Conservation (phyloP, 2,329 filamentous ascomycete species). For the Aschersonia sp. region DNA sequence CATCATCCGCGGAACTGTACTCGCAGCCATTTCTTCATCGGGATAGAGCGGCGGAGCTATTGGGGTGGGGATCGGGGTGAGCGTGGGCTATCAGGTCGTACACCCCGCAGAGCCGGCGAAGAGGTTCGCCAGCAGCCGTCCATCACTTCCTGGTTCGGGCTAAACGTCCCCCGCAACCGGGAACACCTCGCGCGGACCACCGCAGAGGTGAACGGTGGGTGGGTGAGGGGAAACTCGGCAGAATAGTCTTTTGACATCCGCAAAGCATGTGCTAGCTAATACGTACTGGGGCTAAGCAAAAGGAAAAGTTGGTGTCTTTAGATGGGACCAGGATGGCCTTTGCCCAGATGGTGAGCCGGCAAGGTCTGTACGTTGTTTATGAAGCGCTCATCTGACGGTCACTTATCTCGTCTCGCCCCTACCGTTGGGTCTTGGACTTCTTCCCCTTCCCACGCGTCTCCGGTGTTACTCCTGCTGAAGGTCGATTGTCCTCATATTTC, state of each 20-base stretch:
- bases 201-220: background rate
- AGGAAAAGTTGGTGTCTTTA: background rate
- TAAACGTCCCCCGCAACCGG: background rate
- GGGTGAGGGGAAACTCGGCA: constrained; percentile 1
- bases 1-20: constrained; percentile 1
- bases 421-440: no score
- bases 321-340: no score
- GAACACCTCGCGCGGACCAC: background rate
- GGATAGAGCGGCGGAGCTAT: constrained; percentile 1
- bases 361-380: no score
- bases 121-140: background rate
- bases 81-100: background rate
- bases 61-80: constrained; percentile 1
- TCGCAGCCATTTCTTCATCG: constrained; percentile 5
- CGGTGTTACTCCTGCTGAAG: no score
- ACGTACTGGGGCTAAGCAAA: no score
- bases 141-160: background rate
- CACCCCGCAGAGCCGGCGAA: background rate
- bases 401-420: no score
- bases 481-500: no score
- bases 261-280: background rate
- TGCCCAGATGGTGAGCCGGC: no score
- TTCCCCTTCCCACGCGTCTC: no score
- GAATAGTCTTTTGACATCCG: background rate
- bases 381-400: no score